Conservation (phyloP, 1,284 basidiomycete genomes). For the Apiotrichum mycotoxinovorans region DNA sequence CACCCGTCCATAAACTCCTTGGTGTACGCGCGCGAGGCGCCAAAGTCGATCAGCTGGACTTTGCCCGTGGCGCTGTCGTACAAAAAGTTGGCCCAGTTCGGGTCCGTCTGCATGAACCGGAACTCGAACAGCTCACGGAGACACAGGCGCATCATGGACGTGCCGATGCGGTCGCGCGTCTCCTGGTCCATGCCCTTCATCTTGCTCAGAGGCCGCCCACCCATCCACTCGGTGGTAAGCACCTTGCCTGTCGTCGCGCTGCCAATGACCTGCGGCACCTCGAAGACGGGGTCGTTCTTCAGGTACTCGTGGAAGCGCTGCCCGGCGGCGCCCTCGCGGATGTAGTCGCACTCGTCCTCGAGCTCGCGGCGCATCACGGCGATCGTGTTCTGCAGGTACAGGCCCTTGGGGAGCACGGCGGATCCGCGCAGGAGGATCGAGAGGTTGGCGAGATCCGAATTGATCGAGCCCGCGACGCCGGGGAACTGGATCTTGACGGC, state of each 20-base stretch:
- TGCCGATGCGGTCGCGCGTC: conserved; percentile 81
- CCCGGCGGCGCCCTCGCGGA: conserved; percentile 76
- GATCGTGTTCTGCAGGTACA: conserved; percentile 85
- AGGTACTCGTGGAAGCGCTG: conserved; percentile 62
- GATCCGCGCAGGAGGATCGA: conserved; percentile 78
- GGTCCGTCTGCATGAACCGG: conserved; percentile 95
- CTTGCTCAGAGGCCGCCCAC: conserved; percentile 70
- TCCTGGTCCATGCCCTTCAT: conserved; percentile 62
- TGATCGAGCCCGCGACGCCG: conserved; percentile 79
- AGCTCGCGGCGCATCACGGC: conserved; percentile 85
- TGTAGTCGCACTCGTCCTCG: conserved; percentile 92
- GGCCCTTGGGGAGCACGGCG: conserved; percentile 73
- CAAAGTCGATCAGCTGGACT: conserved; percentile 93
- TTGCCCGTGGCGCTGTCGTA: conserved; percentile 61
- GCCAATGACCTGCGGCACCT: conserved; percentile 75
- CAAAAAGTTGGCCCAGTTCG: conserved; percentile 97
- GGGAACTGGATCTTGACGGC: conserved; percentile 98
- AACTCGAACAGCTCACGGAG: conserved; percentile 87
- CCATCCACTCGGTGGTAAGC: conserved; percentile 84
- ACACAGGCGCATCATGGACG: conserved; percentile 77
- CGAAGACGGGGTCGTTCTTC: conserved; percentile 64
- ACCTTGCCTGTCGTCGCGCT: conserved; percentile 75
- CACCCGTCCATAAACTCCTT: conserved; percentile 86
- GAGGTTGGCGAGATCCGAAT: conserved; percentile 82
- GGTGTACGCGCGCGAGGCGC: conserved; percentile 83